Conservation (phyloP, 2,329 filamentous ascomycete genomes). For the Trichoderma arundinaceum region DNA sequence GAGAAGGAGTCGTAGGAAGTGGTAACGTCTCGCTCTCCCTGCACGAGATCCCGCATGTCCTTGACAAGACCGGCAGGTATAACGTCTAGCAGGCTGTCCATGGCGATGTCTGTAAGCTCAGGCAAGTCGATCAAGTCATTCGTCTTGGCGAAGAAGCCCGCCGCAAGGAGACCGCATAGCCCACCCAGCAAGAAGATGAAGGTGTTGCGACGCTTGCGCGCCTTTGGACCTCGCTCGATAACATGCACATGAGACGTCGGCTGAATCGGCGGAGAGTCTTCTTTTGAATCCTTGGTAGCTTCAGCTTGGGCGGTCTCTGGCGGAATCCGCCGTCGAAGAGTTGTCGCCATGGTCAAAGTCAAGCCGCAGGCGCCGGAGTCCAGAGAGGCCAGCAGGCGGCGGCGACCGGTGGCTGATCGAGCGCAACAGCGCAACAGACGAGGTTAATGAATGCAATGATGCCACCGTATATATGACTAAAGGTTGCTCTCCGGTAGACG, state of each 20-base stretch:
- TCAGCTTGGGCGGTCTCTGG: constrained; percentile 35
- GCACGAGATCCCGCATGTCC: constrained; percentile 85
- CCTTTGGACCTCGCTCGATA: constrained; percentile 53
- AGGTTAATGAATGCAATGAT: not conserved
- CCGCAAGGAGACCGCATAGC: constrained; percentile 85
- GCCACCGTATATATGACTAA: not conserved
- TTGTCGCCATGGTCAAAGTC: constrained; percentile 41
- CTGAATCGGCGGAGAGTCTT: constrained; percentile 40
- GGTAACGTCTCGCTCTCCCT: constrained; percentile 80
- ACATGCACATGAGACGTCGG: constrained; percentile 49
- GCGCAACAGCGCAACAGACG: not conserved
- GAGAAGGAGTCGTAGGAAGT: constrained; percentile 94
- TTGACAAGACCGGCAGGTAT: constrained; percentile 83
- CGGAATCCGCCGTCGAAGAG: constrained; percentile 43
- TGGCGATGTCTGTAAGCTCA: constrained; percentile 72
- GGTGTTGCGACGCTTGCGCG: constrained; percentile 74
- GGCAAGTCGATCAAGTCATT: constrained; percentile 88
- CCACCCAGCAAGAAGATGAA: constrained; percentile 88
- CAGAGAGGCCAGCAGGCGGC: too few relatives aligned
- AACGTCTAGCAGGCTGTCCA: constrained; percentile 86
- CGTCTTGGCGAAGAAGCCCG: constrained; percentile 86
- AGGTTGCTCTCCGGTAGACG: not conserved
- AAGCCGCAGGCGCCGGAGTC: not conserved
- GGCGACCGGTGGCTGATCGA: not conserved
- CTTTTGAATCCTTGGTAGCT: constrained; percentile 36